A percentile compares a stretch with the other conserved stretches of the same genome.
phyloP scores from a whole-genome alignment of 257 asterid genomes.

The Solanum virginianum region DNA sequence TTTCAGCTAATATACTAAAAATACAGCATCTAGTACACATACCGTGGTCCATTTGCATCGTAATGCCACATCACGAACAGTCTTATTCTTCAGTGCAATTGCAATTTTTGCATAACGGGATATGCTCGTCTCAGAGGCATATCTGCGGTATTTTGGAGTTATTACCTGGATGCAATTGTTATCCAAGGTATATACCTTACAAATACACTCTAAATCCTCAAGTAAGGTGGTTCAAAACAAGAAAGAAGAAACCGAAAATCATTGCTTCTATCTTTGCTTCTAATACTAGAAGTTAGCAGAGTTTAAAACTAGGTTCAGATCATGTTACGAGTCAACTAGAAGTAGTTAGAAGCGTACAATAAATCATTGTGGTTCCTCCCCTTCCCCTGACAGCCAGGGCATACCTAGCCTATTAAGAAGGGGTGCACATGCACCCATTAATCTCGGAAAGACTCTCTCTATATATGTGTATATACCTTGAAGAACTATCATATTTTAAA shows the following conservation, averaged over 20 bases:
- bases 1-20: background rate
- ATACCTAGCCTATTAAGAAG: background rate
- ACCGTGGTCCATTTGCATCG: constrained; percentile 97
- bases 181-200: background rate
- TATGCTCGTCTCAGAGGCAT: constrained; percentile 63
- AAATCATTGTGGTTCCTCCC: background rate
- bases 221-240: background rate
- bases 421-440: background rate
- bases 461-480: background rate
- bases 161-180: background rate
- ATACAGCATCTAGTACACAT: constrained; percentile 11
- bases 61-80: constrained; percentile 91
- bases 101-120: constrained; percentile 88
- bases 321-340: background rate
- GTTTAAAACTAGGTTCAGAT: background rate
- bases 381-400: background rate
- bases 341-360: background rate
- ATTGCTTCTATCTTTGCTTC: background rate
- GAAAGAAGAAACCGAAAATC: background rate
- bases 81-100: constrained; percentile 55
- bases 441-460: background rate
- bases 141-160: constrained; percentile 29
- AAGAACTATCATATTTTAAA: background rate
- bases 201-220: background rate
- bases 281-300: background rate